Base-by-base conservation (phyloP, 805 yeast species). In the Candida suzukii region DNA sequence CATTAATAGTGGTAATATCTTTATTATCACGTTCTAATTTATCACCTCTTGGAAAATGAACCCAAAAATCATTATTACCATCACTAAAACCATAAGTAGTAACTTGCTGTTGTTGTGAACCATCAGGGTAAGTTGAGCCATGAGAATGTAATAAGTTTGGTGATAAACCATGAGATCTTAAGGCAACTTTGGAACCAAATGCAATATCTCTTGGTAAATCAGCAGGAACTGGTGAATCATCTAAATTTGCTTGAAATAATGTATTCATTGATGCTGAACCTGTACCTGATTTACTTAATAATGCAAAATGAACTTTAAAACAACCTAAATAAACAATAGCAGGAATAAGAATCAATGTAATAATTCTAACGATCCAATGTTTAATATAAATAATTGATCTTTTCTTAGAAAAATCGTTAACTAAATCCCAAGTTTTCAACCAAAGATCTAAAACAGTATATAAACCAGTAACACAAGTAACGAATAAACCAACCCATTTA, bases 81-180 rank as follows among this genome's bases (percentile, higher is more conserved):
- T 93, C 98, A 55, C 86, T 86, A 63, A 78, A 88, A n/a, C 91
- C 88, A 61, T 93, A 93, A 14, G 91, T 84, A n/a, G 99, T 93
- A 39, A 93, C 71, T 63, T 93, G 99, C 60, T 88, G 96, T 65
- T 93, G 98, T 46, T 76, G 76, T 1, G 96, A 87, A 3, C 98
- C 98, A 46, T 78, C 88, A 12, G 99, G 99, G 58, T 83, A 93
- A 9, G 70, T 58, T 56, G 85, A 93, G 14, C 69, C 68, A 57
- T 93, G 99, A 2, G 98, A 91, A 59, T 93, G 99, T 44, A 93
- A 66, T 48, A 88, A 71, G 41, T 83, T 79, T 17, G 87, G 85
- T 39, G 85, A 74, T 39, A 81, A 65, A 1, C 87, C 88, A 51
- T 80, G 86, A 20, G 83, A 78, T 52, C 85, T 70, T 30, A 85